Conservation (phyloP, 1,284 basidiomycete species). For the Trametes pubescens region DNA sequence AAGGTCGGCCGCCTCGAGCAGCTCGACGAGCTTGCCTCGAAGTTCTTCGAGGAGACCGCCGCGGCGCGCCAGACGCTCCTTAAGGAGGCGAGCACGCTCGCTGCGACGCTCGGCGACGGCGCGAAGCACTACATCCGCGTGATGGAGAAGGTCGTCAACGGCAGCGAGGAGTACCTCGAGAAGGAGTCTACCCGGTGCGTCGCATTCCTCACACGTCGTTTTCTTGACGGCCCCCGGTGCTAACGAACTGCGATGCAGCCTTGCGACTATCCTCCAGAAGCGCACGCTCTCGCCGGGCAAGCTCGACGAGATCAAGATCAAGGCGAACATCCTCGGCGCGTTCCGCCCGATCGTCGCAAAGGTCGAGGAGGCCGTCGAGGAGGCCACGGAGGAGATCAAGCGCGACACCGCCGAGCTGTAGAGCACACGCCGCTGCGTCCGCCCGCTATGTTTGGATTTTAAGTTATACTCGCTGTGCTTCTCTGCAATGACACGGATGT, state of each 20-base stretch:
- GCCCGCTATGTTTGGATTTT: slow-evolving; percentile 8
- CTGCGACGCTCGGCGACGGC: slow-evolving; percentile 54
- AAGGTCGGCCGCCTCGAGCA: slow-evolving; percentile 83
- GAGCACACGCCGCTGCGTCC: not conserved
- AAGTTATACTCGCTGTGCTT: slow-evolving; percentile 13
- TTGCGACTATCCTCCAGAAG: slow-evolving; percentile 77
- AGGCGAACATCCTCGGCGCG: slow-evolving; percentile 85
- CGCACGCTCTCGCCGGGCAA: slow-evolving; percentile 79
- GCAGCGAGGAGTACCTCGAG: slow-evolving; percentile 80
- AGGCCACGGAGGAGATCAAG: slow-evolving; percentile 51
- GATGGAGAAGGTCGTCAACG: slow-evolving; percentile 87
- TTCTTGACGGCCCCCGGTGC: no score
- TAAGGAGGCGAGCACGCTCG: slow-evolving; percentile 65
- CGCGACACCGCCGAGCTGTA: slow-evolving; percentile 36
- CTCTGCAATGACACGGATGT: not conserved
- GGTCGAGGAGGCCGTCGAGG: slow-evolving; percentile 48
- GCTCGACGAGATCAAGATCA: slow-evolving; percentile 93
- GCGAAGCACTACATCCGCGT: slow-evolving; percentile 90
- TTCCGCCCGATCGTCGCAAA: slow-evolving; percentile 64
- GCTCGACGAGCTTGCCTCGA: slow-evolving; percentile 81
- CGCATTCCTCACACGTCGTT: no score
- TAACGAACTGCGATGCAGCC: no score
- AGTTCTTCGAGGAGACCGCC: slow-evolving; percentile 75
- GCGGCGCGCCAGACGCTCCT: slow-evolving; percentile 66
- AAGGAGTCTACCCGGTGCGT: slow-evolving; percentile 88